phyloP scores from a whole-genome alignment of 1,284 basidiomycete genomes.

The Xerocomus alliaceus region DNA sequence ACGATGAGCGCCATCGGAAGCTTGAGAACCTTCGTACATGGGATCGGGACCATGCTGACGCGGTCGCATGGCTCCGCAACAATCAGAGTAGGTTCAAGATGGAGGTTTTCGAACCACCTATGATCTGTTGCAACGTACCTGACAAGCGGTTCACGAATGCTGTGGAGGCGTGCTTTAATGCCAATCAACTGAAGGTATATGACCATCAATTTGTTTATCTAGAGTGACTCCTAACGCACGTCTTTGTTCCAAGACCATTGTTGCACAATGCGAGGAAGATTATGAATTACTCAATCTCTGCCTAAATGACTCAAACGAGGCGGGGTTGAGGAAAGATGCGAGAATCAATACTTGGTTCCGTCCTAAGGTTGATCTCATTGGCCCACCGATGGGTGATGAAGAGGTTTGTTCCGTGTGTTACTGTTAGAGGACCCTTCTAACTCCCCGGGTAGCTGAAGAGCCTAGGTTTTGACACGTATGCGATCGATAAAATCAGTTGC shows the following conservation, averaged over 20 bases:
- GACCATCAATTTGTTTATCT: not conserved
- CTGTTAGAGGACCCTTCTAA: slow-evolving; percentile 4
- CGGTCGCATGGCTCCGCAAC: slow-evolving; percentile 79
- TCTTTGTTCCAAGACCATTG: slow-evolving; percentile 68
- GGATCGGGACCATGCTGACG: slow-evolving; percentile 67
- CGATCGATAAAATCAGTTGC: slow-evolving; percentile 77
- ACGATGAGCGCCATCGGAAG: slow-evolving; percentile 65
- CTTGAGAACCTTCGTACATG: slow-evolving; percentile 56
- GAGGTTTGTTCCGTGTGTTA: slow-evolving; percentile 52
- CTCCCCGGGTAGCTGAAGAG: slow-evolving; percentile 55
- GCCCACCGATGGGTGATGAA: slow-evolving; percentile 61
- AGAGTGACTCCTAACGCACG: not conserved
- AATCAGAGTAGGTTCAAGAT: slow-evolving; percentile 76
- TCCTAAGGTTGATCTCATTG: slow-evolving; percentile 43
- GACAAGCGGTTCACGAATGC: slow-evolving; percentile 68
- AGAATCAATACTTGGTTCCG: slow-evolving; percentile 74
- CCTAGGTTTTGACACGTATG: slow-evolving; percentile 84
- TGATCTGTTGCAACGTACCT: slow-evolving; percentile 75
- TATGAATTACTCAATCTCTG: slow-evolving; percentile 71
- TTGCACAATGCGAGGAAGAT: slow-evolving; percentile 86
- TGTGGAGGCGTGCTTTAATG: slow-evolving; percentile 78
- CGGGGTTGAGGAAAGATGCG: slow-evolving; percentile 55
- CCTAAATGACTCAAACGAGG: slow-evolving; percentile 66
- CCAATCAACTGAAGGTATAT: slow-evolving; percentile 67
- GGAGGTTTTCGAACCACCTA: slow-evolving; percentile 87